Percentiles rank a stretch among this genome's conserved stretches.
Evolutionary conservation across 257 asterid genomes (phyloP).

Genomic region (Nyctanthes arbortristis): DNA sequence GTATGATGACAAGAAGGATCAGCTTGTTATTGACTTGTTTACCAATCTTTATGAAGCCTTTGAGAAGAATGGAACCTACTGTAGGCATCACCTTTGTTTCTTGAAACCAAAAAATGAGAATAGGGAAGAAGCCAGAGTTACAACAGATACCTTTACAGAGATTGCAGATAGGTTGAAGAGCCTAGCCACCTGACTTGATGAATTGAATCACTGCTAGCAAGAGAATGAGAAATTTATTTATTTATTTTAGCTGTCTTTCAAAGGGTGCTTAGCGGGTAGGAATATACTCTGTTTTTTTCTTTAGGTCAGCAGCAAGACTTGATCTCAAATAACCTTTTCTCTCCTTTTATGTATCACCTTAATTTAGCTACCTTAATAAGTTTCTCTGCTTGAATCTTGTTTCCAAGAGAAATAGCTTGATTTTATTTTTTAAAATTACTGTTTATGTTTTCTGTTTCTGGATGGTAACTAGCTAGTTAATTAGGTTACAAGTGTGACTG

Average conservation of each 20-base stretch:
- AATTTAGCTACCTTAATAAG: too few species aligned
- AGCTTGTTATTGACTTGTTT: conserved; percentile 24
- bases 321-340: too few species aligned
- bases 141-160: too few species aligned
- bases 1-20: conserved; percentile 8
- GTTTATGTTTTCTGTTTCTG: background rate
- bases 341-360: background rate
- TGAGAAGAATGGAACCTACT: conserved; percentile 37
- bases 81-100: conserved; percentile 34
- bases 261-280: too few species aligned
- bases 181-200: background rate
- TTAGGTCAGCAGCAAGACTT: too few species aligned
- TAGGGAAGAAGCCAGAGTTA: conserved; percentile 1
- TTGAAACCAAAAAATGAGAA: conserved; percentile 10
- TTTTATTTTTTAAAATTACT: too few species aligned
- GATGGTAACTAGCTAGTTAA: too few species aligned
- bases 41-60: conserved; percentile 26
- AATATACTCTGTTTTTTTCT: too few species aligned
- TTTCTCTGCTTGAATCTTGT: background rate
- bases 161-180: too few species aligned
- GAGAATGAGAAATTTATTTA: background rate
- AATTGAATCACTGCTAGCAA: background rate
- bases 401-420: background rate
- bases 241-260: too few species aligned
- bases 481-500: background rate